Evolutionary conservation across 2,329 filamentous ascomycete genomes (phyloP), one percentile per base, ranked within the genome.

Genomic region (Aspergillus persii): DNA sequence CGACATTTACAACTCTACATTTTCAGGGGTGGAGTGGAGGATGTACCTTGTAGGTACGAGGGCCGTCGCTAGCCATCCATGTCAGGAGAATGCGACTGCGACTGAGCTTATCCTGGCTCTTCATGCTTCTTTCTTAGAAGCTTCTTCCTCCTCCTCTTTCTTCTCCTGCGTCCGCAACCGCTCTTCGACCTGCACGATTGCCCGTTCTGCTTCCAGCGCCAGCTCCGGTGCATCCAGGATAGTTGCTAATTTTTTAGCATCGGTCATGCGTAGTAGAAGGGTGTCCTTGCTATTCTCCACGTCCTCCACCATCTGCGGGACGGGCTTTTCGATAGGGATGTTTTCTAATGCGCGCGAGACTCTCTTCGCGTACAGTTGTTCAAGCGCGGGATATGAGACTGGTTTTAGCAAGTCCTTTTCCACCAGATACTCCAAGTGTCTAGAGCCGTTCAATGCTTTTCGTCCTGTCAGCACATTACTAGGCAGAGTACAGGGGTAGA

Each of bases 341-440:
- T 69, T 63, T n/a, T 71, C 66, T 26, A 70, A 57, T n/a, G 71
- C 70, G 44, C 69, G 63, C 8, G 70, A 71, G 53, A 75, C 70
- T 39, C 77, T 75, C 56, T 71, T 69, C 1, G 83, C 77, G 73
- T 98, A 99, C 53, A 96, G 80, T 53, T 86, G 79, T 72, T 96
- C 90, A 50, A 99, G 82, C 6, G 84, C 79, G 12, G 83, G 77
- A 0, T 89, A 92, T 0, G 92, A 87, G 12, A 82, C 80, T 0
- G 86, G 80, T 2, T 80, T 82, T 44, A 96, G 80, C 30, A 95
- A 83, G 51, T 89, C 86, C 65, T 93, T 88, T 58, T 89, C 79
- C 46, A 94, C 76, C 11, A 99, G 84, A 74, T 91, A 95, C 65
- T 94, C 86, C 36, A 98, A 79, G 73, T 98, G 91, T 69, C 87